Conservation (phyloP, 116 monocot species). For the Trichopus zeylanicus region DNA sequence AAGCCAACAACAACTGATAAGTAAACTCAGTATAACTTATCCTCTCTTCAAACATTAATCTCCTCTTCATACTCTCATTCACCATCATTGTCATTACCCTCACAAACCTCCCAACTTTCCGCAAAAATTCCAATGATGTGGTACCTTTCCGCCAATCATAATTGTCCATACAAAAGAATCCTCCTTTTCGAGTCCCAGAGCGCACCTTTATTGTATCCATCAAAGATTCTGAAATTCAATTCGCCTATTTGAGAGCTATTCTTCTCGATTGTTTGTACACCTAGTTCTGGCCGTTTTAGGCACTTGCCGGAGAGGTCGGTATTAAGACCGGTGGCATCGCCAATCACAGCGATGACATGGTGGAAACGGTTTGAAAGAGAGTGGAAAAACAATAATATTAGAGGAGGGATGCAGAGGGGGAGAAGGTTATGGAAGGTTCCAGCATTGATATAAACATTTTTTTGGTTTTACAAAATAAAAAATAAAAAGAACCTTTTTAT, state of each 20-base stretch:
- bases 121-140: slow-evolving; percentile 60
- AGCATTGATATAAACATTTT: no score
- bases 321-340: slow-evolving; percentile 80
- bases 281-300: slow-evolving; percentile 69
- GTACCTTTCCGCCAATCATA: slow-evolving; percentile 84
- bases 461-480: no score
- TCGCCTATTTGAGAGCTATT: slow-evolving; percentile 39
- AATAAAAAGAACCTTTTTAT: no score
- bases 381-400: slow-evolving; percentile 14
- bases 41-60: slow-evolving; percentile 75
- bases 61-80: slow-evolving; percentile 89
- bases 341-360: slow-evolving; percentile 54
- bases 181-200: slow-evolving; percentile 1
- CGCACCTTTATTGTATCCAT: slow-evolving; percentile 5
- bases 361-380: not conserved
- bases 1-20: slow-evolving; percentile 84
- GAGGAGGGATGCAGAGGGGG: slow-evolving; percentile 2
- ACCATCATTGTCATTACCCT: slow-evolving; percentile 84
- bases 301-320: slow-evolving; percentile 89
- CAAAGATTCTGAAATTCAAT: slow-evolving; percentile 34
- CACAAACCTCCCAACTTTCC: slow-evolving; percentile 67
- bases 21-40: slow-evolving; percentile 95
- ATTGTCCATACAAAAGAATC: slow-evolving; percentile 52
- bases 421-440: not conserved
- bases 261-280: slow-evolving; percentile 35